These are phyloP conservation scores for Plectosphaerella cucumerina DNA, from an alignment of 2,329 filamentous ascomycete genomes.

Conservation along the genomic window DNA sequence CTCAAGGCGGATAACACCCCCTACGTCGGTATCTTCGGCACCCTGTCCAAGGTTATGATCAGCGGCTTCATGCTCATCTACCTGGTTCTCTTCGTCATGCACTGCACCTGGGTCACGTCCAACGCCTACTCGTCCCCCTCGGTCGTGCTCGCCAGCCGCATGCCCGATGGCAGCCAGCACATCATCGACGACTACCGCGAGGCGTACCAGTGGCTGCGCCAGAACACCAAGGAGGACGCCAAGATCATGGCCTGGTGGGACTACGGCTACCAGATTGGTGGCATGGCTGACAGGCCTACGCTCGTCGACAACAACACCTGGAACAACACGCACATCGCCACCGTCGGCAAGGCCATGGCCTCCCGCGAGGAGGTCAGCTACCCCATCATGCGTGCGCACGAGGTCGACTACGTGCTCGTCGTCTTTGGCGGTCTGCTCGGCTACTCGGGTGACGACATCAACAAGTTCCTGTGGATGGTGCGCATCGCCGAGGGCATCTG, in stretches of 20 bases:
- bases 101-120: conserved; percentile 99
- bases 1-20: conserved; percentile 71
- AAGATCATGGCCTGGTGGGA: conserved; percentile 99
- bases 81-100: conserved; percentile 87
- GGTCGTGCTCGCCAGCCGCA: conserved; percentile 85
- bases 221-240: conserved; percentile 91
- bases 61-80: conserved; percentile 71
- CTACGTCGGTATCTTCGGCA: conserved; percentile 77
- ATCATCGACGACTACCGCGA: conserved; percentile 99
- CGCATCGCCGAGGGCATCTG: conserved; percentile 98
- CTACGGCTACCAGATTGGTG: conserved; percentile 98
- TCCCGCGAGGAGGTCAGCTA: conserved; percentile 97
- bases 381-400: conserved; percentile 95
- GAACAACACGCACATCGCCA: conserved; percentile 99
- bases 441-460: conserved; percentile 98
- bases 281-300: conserved; percentile 96
- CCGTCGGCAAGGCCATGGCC: conserved; percentile 98
- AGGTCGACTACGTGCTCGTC: conserved; percentile 97
- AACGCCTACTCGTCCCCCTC: conserved; percentile 98
- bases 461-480: conserved; percentile 99
- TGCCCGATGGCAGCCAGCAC: conserved; percentile 93
- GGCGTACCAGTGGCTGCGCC: conserved; percentile 98
- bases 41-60: conserved; percentile 74
- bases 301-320: conserved; percentile 99
- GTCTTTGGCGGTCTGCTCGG: conserved; percentile 95